Evolutionary conservation across 1,139 yeast species (phyloP), one percentile per base, ranked within the genome.

Genomic region (Lodderomyces pseudojiufengensis): DNA sequence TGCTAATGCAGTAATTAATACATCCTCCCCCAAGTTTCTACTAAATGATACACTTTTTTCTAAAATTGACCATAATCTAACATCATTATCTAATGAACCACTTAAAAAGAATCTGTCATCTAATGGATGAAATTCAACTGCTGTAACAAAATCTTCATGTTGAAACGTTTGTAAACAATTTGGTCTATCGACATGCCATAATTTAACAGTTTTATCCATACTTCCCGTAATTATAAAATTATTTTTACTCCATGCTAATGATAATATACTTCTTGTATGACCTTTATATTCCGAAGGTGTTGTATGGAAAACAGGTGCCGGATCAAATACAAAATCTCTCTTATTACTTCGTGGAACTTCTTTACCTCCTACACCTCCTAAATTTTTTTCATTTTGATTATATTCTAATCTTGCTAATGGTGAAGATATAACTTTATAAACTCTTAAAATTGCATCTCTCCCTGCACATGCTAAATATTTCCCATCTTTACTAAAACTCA

Each of bases 41-140:
- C 49, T 50, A 42, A 51, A 70, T 0, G 73, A 61, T 20, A 68
- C 59, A 10, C 48, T 49, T 7, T 53, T 50, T 41, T 88, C 97
- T 29, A 90, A 67, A 24, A 90, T 80, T 3, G 92, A 83, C 95
- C 96, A 86, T 15, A 90, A 61, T 40, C 95, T 61, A n/a, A 86
- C 70, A 29, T 75, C 69, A 44, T 84, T 83, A 52, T 87, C 96
- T 44, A 88, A 66, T 32, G 94, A 83, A 2, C 95, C 95, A 44
- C 90, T 81, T 3, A 84, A 58, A 55, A 90, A 87, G 53, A 88
- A 90, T 25, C 97, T 63, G 54, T 90, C 97, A 59, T 90, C 97
- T 2, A 65, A 66, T 1, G 95, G 95, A 51, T 87, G 95, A 55
- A 90, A 90, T 35, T 75, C 76, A 4, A 85, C 86, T 11, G 84